Base-by-base conservation (phyloP, 2,329 filamentous ascomycete genomes). In the Penicillium sp. region DNA sequence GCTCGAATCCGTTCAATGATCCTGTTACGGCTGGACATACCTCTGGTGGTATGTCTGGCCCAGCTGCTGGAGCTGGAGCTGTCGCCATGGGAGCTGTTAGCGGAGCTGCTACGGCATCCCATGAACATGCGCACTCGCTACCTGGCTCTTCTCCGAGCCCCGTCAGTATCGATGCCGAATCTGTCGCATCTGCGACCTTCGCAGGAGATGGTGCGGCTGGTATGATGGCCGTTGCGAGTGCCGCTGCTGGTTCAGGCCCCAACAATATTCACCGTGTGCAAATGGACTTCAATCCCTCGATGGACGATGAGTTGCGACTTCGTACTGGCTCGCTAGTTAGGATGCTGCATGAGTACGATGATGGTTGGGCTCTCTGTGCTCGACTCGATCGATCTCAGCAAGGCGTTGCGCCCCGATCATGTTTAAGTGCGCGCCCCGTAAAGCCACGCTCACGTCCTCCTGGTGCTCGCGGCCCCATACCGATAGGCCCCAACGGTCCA, bases 301-400 rank as follows among this genome's bases (percentile, higher is more conserved):
- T 97, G 77, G 86, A 89, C 5, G 93, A 98, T 64, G 93, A 98
- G 70, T 76, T 98, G 62, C 86, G 82, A 52, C 77, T 98, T 36
- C 79, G 76, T 52, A 81, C 85, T 47, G 93, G 93, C 42, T 84
- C 94, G 52, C 77, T 98, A 40, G 88, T 97, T 41, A 81, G 91
- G 54, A 75, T 98, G 54, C 76, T 97, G 42, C 91, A 97, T 64
- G 90, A 95, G 70, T 98, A 97, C 62, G 93, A 98, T 65, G 93
- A 98, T 71, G 93, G 93, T 61, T 98, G 93, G 93, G 88, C 90
- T 63, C 87, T 97, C 45, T 96, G 89, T 69, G 86, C 89, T 58
- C 86, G 85, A 55, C 84, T 97, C 60, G 90, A 97, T 69, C 86
- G 89, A 54, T 90, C 89, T 50, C 79, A 87, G 60, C 90, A 97